phyloP scores from a whole-genome alignment of 768 basidiomycete genomes.

The Amanita polypyramis region DNA sequence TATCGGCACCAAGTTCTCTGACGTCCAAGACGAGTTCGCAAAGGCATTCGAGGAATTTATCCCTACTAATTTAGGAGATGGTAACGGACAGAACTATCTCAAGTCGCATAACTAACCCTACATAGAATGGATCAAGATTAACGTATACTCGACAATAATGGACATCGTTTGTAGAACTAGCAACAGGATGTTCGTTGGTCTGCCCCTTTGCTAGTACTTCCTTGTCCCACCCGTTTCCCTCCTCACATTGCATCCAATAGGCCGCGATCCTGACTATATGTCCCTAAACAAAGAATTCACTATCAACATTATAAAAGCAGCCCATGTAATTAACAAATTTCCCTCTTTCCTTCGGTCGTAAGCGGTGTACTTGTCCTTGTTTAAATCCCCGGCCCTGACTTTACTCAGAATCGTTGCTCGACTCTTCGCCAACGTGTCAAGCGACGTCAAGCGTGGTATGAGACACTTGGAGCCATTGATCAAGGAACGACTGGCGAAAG shows the following conservation, averaged over 20 bases:
- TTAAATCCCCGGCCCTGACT: neutral
- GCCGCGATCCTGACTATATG: conserved; percentile 14
- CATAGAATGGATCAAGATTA: conserved; percentile 12
- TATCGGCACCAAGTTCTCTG: conserved; percentile 15
- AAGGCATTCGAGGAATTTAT: conserved; percentile 14
- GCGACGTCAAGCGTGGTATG: conserved; percentile 10
- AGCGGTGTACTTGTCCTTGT: conserved; percentile 4
- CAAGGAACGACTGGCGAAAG: conserved; percentile 16
- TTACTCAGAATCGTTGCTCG: conserved; percentile 11
- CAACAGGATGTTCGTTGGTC: conserved; percentile 18
- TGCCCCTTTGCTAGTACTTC: conserved; percentile 15
- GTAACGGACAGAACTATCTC: neutral
- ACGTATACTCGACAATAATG: conserved; percentile 11
- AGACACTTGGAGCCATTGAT: conserved; percentile 19
- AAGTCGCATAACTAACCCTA: neutral
- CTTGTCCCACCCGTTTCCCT: neutral
- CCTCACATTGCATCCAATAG: conserved; percentile 6
- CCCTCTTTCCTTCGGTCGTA: conserved; percentile 17
- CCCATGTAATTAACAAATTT: conserved; percentile 15
- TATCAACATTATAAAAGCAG: conserved; percentile 11
- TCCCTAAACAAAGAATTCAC: conserved; percentile 13
- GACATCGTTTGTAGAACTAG: conserved; percentile 16
- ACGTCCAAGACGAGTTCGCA: conserved; percentile 17
- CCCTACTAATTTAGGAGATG: neutral
- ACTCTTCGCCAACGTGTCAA: conserved; percentile 11